Percentiles rank a stretch among this genome's conserved stretches.
phyloP scores from a whole-genome alignment of 1,139 yeast species.

The Entelexis sorbosivorans region DNA sequence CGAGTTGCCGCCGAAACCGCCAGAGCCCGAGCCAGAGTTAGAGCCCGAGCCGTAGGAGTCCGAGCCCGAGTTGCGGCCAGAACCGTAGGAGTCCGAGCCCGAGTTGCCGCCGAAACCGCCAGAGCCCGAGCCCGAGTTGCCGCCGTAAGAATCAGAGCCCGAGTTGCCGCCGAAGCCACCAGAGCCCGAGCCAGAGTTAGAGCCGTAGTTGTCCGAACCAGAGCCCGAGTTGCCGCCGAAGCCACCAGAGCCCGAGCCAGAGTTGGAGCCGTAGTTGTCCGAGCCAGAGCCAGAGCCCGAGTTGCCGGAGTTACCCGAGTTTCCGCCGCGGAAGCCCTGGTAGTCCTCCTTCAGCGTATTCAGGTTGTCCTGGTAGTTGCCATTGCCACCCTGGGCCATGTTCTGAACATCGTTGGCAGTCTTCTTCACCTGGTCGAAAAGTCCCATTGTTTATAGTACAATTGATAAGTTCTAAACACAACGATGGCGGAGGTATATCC shows the following conservation, averaged over 20 bases:
- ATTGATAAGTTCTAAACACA: not conserved
- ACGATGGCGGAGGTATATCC: not conserved
- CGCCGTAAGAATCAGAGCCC: conserved; percentile 17
- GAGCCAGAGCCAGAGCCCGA: conserved; percentile 4
- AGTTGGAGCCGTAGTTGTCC: conserved; percentile 19
- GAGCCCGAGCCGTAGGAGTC: conserved; percentile 15
- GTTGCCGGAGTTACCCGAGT: conserved; percentile 9
- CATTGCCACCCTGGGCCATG: conserved; percentile 11
- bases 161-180: conserved; percentile 21
- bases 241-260: conserved; percentile 23
- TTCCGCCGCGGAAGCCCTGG: conserved; percentile 3
- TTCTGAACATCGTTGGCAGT: conserved; percentile 13
- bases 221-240: conserved; percentile 23
- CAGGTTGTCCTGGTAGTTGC: conserved; percentile 17
- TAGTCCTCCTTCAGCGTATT: conserved; percentile 15
- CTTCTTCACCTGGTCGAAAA: conserved; percentile 16
- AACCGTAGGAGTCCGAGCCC: conserved; percentile 22
- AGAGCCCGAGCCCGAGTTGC: conserved; percentile 8
- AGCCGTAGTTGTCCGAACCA: conserved; percentile 6
- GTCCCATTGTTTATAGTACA: conserved; percentile 16
- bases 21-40: conserved; percentile 7
- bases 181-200: conserved; percentile 18
- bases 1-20: conserved; percentile 8
- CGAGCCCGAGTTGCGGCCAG: conserved; percentile 18
- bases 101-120: conserved; percentile 10